Evolutionary conservation across 2,329 filamentous ascomycete species (phyloP).

Genomic region (Geosmithia morbida): DNA sequence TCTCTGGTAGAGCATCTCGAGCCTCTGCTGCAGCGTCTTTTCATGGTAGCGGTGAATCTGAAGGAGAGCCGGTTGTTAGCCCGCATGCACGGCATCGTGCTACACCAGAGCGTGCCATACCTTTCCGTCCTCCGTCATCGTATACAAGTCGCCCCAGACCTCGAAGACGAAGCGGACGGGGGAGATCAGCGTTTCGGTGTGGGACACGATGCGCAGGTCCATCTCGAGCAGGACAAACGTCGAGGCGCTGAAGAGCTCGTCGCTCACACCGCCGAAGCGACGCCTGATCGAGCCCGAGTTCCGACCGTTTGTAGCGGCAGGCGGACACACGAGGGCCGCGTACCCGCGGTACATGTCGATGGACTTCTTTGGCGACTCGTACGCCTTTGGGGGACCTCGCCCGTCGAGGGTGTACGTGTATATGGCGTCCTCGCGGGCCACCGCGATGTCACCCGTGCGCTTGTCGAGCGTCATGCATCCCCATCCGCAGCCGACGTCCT

Average conservation of each 20-base stretch:
- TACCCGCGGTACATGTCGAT: conserved; percentile 74
- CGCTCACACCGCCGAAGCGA: conserved; percentile 55
- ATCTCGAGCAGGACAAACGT: conserved; percentile 88
- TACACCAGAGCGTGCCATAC: conserved; percentile 26
- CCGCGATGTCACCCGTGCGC: conserved; percentile 67
- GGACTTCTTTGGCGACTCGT: conserved; percentile 78
- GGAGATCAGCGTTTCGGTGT: conserved; percentile 73
- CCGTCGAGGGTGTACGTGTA: conserved; percentile 85
- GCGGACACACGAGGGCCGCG: conserved; percentile 73
- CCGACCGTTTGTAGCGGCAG: conserved; percentile 31
- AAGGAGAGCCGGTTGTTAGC: not conserved
- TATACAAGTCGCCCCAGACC: conserved; percentile 83
- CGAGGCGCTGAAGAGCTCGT: conserved; percentile 73
- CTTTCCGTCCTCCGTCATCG: conserved; percentile 87
- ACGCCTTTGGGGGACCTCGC: conserved; percentile 75
- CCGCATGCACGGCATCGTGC: not conserved
- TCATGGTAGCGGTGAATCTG: conserved; percentile 81
- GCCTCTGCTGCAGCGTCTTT: conserved; percentile 75
- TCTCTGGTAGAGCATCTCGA: conserved; percentile 86
- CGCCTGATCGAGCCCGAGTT: conserved; percentile 46
- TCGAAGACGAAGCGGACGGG: conserved; percentile 68
- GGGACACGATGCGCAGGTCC: conserved; percentile 76
- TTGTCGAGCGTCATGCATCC: conserved; percentile 88
- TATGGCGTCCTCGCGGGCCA: conserved; percentile 89
- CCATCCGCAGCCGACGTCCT: conserved; percentile 81